Conservation (phyloP, 1,284 basidiomycete genomes). For the Sporisorium reilianum region DNA sequence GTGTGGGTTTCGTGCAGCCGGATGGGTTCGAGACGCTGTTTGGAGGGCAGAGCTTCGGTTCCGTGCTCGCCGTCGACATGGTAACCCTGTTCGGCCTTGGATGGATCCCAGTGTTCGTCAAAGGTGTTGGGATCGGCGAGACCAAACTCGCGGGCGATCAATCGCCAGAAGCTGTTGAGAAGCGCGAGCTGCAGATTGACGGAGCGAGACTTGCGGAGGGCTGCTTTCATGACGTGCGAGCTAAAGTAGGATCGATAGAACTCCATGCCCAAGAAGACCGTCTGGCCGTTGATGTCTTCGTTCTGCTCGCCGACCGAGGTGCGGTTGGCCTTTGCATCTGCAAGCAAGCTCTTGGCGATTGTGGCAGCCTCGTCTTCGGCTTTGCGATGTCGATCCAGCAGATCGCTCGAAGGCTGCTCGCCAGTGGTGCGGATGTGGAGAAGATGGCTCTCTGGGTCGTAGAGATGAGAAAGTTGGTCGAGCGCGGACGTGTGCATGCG, state of each 20-base stretch:
- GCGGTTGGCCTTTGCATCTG: constrained; percentile 23
- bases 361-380: constrained; percentile 32
- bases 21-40: constrained; percentile 62
- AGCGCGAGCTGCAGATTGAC: constrained; percentile 36
- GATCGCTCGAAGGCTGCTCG: constrained; percentile 16
- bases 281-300: constrained; percentile 27
- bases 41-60: constrained; percentile 62
- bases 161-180: constrained; percentile 45
- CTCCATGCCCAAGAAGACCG: constrained; percentile 68
- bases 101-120: constrained; percentile 21
- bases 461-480: constrained; percentile 14
- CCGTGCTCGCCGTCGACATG: constrained; percentile 54
- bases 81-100: constrained; percentile 24
- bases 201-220: constrained; percentile 33
- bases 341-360: constrained; percentile 16
- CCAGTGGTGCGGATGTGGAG: constrained; percentile 1
- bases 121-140: constrained; percentile 25
- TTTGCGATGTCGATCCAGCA: constrained; percentile 19
- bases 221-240: constrained; percentile 68
- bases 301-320: constrained; percentile 27
- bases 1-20: constrained; percentile 64
- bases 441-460: constrained; percentile 3
- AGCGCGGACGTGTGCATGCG: constrained; percentile 30
- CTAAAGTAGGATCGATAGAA: constrained; percentile 70
- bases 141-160: constrained; percentile 28